A percentile compares a stretch with the other conserved stretches of the same genome.
phyloP scores from a whole-genome alignment of 75 land plant genomes.

The Larix kaempferi region DNA sequence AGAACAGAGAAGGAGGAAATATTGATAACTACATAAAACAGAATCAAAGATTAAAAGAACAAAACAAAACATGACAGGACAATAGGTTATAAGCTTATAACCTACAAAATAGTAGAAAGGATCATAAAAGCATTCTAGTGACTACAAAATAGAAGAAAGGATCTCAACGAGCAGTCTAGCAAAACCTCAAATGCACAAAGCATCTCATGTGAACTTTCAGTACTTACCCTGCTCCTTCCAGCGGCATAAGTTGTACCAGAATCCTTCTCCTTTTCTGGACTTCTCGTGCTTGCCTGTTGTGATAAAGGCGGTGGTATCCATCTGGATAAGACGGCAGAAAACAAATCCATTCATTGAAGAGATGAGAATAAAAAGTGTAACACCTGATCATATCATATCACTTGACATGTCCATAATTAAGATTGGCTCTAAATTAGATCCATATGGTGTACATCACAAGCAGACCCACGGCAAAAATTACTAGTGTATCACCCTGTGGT shows the following conservation, averaged over 20 bases:
- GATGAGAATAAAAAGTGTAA: neutral
- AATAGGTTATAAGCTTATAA: no score
- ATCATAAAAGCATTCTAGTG: no score
- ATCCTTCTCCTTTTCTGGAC: conserved; percentile 86
- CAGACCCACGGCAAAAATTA: neutral
- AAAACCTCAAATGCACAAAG: neutral
- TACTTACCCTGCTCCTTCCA: conserved; percentile 87
- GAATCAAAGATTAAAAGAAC: no score
- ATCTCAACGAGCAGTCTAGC: conserved; percentile 11
- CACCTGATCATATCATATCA: neutral
- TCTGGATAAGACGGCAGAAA: conserved; percentile 36
- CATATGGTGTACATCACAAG: conserved; percentile 2
- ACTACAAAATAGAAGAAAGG: no score
- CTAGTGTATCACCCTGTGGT: neutral
- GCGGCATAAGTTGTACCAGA: conserved; percentile 77
- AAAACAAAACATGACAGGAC: no score
- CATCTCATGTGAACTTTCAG: neutral
- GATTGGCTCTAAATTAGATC: neutral
- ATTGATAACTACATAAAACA: no score
- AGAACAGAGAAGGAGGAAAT: no score
- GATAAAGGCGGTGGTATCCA: conserved; percentile 96
- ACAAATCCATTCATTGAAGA: neutral
- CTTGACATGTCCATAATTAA: neutral
- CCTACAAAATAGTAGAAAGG: no score
- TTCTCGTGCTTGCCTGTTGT: conserved; percentile 27